Conservation (phyloP, 148 eudicot species). For the Camellia granthamiana region DNA sequence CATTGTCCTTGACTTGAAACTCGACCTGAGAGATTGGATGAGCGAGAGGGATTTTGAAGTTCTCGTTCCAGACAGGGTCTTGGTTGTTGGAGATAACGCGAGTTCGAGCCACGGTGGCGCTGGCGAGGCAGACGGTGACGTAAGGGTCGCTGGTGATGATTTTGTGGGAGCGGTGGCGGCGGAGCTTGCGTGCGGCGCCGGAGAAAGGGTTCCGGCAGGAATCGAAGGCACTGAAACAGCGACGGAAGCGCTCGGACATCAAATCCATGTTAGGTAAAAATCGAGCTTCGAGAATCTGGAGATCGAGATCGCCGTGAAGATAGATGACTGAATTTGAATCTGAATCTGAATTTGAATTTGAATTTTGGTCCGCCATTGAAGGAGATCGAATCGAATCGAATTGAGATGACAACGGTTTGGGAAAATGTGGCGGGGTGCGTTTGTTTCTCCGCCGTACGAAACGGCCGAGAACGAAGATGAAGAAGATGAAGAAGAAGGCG, state of each 20-base stretch:
- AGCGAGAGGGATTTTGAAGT: slow-evolving; percentile 65
- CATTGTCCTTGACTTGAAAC: slow-evolving; percentile 76
- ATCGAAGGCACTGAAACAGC: slow-evolving; percentile 32
- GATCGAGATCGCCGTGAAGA: slow-evolving; percentile 89
- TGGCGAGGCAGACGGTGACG: slow-evolving; percentile 68
- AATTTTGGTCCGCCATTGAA: slow-evolving; percentile 20
- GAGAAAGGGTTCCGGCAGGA: slow-evolving; percentile 33
- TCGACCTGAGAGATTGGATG: slow-evolving; percentile 57
- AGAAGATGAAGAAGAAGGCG: no score
- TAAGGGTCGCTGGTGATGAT: slow-evolving; percentile 94
- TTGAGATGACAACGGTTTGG: no score
- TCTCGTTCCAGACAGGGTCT: slow-evolving; percentile 71
- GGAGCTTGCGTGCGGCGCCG: neutral
- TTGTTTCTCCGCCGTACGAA: no score
- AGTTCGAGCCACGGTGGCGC: slow-evolving; percentile 76
- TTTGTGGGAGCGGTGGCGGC: slow-evolving; percentile 26
- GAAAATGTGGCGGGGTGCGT: no score
- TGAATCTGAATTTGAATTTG: neutral
- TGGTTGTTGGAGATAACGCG: slow-evolving; percentile 70
- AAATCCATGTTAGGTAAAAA: slow-evolving; percentile 85
- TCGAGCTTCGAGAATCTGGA: slow-evolving; percentile 67
- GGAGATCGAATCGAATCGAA: neutral
- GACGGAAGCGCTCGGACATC: slow-evolving; percentile 57
- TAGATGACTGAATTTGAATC: slow-evolving; percentile 24
- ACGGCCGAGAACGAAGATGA: no score